These are phyloP conservation scores for Diaporthe sp. DNA, from an alignment of 2,329 filamentous ascomycete genomes.

Conservation along the genomic window DNA sequence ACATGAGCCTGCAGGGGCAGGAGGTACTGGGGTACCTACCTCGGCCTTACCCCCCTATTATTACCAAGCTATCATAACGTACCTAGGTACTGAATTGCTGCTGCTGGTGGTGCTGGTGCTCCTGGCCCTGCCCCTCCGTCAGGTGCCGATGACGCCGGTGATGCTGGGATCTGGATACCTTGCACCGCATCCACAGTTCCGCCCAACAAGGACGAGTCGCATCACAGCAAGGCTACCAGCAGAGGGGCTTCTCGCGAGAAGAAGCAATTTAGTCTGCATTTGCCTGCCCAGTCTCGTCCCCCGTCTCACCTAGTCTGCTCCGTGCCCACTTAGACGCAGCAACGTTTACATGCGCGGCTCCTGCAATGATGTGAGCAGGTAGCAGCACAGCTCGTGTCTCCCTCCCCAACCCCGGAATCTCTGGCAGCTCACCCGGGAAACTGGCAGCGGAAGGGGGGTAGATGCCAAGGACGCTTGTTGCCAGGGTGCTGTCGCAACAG, in stretches of 20 bases:
- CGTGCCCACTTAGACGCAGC: slow-evolving; percentile 11
- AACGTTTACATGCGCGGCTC: slow-evolving; percentile 4
- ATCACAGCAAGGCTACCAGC: slow-evolving; percentile 12
- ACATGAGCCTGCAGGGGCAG: slow-evolving; percentile 20
- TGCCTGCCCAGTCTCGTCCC: background rate
- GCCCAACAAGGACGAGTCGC: slow-evolving; percentile 17
- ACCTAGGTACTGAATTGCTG: background rate
- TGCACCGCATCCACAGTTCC: slow-evolving; percentile 22
- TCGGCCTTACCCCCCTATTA: background rate
- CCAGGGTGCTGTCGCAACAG: slow-evolving; percentile 10
- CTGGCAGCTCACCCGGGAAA: slow-evolving; percentile 8
- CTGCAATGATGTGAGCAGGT: background rate
- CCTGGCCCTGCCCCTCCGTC: slow-evolving; percentile 7
- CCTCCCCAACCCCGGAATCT: background rate
- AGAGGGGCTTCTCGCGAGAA: slow-evolving; percentile 21
- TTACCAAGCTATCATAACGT: background rate
- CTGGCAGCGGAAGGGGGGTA: background rate
- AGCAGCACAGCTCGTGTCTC: background rate
- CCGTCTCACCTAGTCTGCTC: background rate
- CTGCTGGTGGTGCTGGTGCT: background rate
- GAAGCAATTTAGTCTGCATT: background rate
- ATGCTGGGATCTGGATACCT: slow-evolving; percentile 10
- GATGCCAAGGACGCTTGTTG: slow-evolving; percentile 5
- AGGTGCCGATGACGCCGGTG: slow-evolving; percentile 27
- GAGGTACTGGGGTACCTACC: slow-evolving; percentile 1